phyloP scores from a whole-genome alignment of 805 yeast genomes.

The Wickerhamomyces ciferrii region DNA sequence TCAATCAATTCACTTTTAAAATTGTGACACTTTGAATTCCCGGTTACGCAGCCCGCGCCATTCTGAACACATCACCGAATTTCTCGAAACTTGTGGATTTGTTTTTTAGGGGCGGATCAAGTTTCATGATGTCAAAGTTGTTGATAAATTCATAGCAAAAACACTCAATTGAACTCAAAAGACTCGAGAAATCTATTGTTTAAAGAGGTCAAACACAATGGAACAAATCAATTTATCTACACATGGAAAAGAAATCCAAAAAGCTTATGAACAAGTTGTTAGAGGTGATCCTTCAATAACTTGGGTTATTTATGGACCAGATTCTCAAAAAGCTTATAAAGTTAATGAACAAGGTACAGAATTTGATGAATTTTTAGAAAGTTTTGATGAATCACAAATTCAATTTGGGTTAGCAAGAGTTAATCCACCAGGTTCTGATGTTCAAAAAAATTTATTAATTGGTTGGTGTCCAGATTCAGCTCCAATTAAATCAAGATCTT shows the following conservation, averaged over 20 bases:
- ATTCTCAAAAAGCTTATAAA: constrained; percentile 39
- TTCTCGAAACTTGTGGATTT: neutral
- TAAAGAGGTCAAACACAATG: constrained; percentile 9
- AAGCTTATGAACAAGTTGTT: constrained; percentile 72
- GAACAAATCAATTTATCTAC: constrained; percentile 54
- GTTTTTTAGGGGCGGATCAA: neutral
- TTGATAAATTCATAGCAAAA: neutral
- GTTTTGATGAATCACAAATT: constrained; percentile 81
- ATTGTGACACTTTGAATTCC: neutral
- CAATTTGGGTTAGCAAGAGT: constrained; percentile 90
- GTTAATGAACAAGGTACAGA: constrained; percentile 49
- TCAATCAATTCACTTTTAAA: no score
- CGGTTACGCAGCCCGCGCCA: neutral
- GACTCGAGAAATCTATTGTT: neutral
- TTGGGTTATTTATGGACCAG: constrained; percentile 82
- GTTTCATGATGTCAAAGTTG: neutral
- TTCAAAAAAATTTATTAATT: constrained; percentile 73
- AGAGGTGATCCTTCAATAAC: constrained; percentile 64
- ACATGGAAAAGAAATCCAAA: constrained; percentile 70
- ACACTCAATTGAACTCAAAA: neutral
- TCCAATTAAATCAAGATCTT: constrained; percentile 68
- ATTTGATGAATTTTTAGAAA: constrained; percentile 70
- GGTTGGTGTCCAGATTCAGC: constrained; percentile 99
- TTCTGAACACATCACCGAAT: neutral
- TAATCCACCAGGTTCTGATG: constrained; percentile 87